Base-by-base conservation (phyloP, 2,329 filamentous ascomycete genomes). In the Trichoderma gracile region DNA sequence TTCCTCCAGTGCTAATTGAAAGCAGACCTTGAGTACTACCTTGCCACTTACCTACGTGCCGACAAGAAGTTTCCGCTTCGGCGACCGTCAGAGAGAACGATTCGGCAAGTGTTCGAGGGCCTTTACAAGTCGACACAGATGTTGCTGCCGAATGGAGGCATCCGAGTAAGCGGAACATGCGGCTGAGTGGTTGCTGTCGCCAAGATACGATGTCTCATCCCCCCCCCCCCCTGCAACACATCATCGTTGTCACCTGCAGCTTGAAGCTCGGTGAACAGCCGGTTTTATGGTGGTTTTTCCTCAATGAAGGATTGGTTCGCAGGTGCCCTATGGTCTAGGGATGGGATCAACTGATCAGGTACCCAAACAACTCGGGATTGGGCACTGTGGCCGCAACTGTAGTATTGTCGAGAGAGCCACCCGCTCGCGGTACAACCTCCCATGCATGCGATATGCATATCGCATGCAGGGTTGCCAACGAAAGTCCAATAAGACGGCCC, bases 401-500 rank as follows among this genome's bases (percentile, higher is more conserved):
- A n/a, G 38, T 23, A 7, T 8, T 33, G 15, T 55, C 15, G 7
- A 17, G 12, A 23, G 25, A 25, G 55, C 54, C 54, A 47, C 27
- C 14, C 55, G 42, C 42, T 21, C 38, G 23, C 57, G 15, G 19
- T 61, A 23, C 56, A 15, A 49, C 47, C 59, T 54, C 49, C 38
- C 14, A 54, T 62, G 59, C 59, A 62, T 46, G 19, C 40, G 27
- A 45, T 40, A 53, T 46, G 49, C 58, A 53, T 27, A 42, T 27
- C 30, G 38, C 12, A 54, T 62, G 59, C 59, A 62, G 40, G 40
- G 25, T 50, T 62, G 49, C 58, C 58, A 62, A 45, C 49, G 7
- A 3, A n/a, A 38, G n/a, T 3, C 58, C 58, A 61, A 30, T 61
- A 14, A 61, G 38, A 21, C 17, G 47, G 38, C 25, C 8, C 47